Conservation (phyloP, 257 asterid genomes). For the Ophiorrhiza pumila region DNA sequence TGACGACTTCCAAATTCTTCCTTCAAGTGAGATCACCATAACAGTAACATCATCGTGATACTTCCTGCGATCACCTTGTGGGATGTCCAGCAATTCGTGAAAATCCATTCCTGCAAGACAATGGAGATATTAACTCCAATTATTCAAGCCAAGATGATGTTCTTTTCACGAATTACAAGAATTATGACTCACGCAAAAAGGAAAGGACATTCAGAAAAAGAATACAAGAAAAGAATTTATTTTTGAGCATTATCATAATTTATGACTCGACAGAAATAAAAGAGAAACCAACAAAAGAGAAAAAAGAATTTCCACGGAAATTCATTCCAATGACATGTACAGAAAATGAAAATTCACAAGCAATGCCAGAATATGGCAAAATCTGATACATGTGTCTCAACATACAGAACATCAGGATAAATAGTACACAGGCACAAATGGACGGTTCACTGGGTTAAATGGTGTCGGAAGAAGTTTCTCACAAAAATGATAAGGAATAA, state of each 20-base stretch:
- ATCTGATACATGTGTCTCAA: not conserved
- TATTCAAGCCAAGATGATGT: not conserved
- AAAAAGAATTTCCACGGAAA: not conserved
- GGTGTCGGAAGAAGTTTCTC: not conserved
- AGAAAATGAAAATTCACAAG: not conserved
- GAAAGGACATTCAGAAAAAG: not conserved
- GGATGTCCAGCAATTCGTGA: constrained; percentile 93
- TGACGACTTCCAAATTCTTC: constrained; percentile 94
- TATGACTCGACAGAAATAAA: not conserved
- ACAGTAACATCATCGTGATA: constrained; percentile 98
- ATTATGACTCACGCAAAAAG: not conserved
- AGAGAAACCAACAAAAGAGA: too few species aligned
- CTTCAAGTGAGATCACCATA: constrained; percentile 96
- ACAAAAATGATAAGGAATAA: not conserved
- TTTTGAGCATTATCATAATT: not conserved
- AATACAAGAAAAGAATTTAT: not conserved
- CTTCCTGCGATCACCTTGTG: constrained; percentile 94
- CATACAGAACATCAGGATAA: not conserved
- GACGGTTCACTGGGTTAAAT: not conserved
- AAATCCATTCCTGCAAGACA: constrained; percentile 79
- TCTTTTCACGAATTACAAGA: not conserved
- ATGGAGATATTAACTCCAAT: constrained; percentile 19
- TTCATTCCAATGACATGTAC: not conserved
- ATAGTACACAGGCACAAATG: not conserved
- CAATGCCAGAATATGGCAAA: not conserved